phyloP scores from a whole-genome alignment of 148 eudicot genomes.

The Silene latifolia region DNA sequence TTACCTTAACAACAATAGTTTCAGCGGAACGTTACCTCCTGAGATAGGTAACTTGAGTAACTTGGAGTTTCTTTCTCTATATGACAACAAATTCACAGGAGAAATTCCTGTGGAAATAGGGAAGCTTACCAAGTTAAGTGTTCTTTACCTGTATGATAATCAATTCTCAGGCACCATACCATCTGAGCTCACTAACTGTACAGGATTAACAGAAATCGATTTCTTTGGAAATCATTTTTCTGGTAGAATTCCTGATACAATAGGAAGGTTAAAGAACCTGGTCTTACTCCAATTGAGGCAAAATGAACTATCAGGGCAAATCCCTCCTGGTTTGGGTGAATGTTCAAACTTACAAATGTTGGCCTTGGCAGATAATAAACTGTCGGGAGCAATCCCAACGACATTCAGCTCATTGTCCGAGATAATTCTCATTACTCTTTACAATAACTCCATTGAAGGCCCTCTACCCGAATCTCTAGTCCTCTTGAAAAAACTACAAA shows the following conservation, averaged over 20 bases:
- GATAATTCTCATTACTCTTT: constrained; percentile 59
- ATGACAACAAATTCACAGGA: constrained; percentile 65
- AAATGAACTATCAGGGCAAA: constrained; percentile 65
- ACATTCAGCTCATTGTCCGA: constrained; percentile 61
- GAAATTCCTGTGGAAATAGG: constrained; percentile 63
- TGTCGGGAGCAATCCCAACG: constrained; percentile 62
- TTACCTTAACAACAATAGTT: constrained; percentile 78
- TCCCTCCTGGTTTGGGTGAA: constrained; percentile 72
- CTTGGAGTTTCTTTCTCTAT: constrained; percentile 47
- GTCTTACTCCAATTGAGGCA: constrained; percentile 75
- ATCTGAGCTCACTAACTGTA: constrained; percentile 64
- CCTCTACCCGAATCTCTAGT: constrained; percentile 63
- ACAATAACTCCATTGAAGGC: constrained; percentile 84
- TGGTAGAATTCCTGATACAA: constrained; percentile 62
- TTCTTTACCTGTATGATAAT: constrained; percentile 77
- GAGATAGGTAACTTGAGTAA: constrained; percentile 71
- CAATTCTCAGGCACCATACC: constrained; percentile 73
- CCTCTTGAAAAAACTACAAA: constrained; percentile 55
- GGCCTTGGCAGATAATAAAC: constrained; percentile 67
- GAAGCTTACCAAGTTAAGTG: constrained; percentile 47
- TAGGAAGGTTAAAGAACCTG: constrained; percentile 64
- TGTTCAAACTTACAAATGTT: constrained; percentile 64
- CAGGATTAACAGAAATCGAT: constrained; percentile 58
- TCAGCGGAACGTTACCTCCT: constrained; percentile 56
- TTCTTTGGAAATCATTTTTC: constrained; percentile 72